Conservation (phyloP, 495 filamentous ascomycete species). For the Glutinoglossum americanum region DNA sequence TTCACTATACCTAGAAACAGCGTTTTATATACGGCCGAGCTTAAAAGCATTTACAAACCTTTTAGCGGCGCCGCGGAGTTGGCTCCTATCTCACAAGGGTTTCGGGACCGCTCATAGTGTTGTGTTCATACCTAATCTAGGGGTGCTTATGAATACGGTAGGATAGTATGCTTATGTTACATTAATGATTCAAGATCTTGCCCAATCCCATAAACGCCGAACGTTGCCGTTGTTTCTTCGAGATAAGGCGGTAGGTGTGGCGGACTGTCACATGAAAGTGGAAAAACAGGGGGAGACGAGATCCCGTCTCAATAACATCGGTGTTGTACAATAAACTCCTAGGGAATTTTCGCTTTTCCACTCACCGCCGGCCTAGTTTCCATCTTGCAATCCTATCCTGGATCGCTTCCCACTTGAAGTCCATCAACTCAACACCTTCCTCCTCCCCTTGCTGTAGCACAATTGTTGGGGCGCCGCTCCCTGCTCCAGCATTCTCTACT, state of each 20-base stretch:
- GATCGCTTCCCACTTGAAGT: constrained; percentile 70
- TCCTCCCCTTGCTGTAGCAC: constrained; percentile 66
- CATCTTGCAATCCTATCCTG: constrained; percentile 66
- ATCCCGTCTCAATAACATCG: not conserved
- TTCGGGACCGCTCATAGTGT: no score
- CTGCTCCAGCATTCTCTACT: constrained; percentile 51
- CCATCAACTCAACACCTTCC: constrained; percentile 26
- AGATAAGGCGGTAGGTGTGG: no score
- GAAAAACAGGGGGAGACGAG: not conserved
- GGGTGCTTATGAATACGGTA: no score
- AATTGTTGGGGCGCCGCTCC: constrained; percentile 82
- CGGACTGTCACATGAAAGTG: no score
- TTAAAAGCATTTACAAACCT: no score
- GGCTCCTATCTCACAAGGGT: no score
- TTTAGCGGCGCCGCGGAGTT: no score
- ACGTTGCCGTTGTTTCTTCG: no score
- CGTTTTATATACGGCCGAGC: no score
- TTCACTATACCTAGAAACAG: no score
- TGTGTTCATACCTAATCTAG: no score
- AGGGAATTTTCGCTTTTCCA: not conserved
- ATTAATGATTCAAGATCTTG: not conserved
- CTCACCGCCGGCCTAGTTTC: constrained; percentile 53
- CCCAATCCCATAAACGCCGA: not conserved
- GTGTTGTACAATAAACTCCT: not conserved
- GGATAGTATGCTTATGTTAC: not conserved